A percentile compares a stretch with the other conserved stretches of the same genome.
phyloP scores from a whole-genome alignment of 768 basidiomycete species.

The Tylopilus intermedius region DNA sequence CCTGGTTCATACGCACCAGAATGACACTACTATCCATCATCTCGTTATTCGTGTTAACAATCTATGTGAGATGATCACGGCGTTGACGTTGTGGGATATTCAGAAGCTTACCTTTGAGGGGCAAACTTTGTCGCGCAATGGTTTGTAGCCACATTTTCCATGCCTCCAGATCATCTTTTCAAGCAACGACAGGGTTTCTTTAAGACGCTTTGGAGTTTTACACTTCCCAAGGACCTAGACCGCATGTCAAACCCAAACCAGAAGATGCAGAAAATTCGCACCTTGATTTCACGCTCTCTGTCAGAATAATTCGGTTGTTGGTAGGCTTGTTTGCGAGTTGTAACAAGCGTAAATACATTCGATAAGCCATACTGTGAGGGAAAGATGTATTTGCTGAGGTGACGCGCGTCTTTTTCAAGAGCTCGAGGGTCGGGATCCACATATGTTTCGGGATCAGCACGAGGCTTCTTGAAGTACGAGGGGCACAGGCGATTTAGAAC shows the following conservation, averaged over 20 bases:
- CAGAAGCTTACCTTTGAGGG: slow-evolving; percentile 60
- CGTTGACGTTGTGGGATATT: not conserved
- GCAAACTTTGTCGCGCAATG: slow-evolving; percentile 59
- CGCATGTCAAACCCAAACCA: not conserved
- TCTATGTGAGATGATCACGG: slow-evolving; percentile 25
- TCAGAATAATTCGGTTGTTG: slow-evolving; percentile 51
- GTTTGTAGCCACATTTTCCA: slow-evolving; percentile 62
- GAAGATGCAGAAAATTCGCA: slow-evolving; percentile 19
- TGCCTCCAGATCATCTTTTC: slow-evolving; percentile 66
- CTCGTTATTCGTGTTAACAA: slow-evolving; percentile 35
- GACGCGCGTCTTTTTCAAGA: slow-evolving; percentile 50
- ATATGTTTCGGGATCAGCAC: slow-evolving; percentile 26
- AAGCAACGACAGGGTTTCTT: slow-evolving; percentile 45
- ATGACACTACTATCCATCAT: slow-evolving; percentile 59
- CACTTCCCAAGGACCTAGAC: slow-evolving; percentile 38
- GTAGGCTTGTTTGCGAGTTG: slow-evolving; percentile 25
- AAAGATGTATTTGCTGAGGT: slow-evolving; percentile 80
- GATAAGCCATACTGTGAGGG: slow-evolving; percentile 69
- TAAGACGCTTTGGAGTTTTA: slow-evolving; percentile 75
- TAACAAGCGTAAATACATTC: slow-evolving; percentile 46
- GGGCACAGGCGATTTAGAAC: slow-evolving; percentile 55
- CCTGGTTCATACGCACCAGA: slow-evolving; percentile 39
- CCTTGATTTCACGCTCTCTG: slow-evolving; percentile 69
- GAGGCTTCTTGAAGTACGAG: slow-evolving; percentile 35
- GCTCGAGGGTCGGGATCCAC: slow-evolving; percentile 43